Conservation (phyloP, 208 protist species). For the Acanthamoeba sp. region DNA sequence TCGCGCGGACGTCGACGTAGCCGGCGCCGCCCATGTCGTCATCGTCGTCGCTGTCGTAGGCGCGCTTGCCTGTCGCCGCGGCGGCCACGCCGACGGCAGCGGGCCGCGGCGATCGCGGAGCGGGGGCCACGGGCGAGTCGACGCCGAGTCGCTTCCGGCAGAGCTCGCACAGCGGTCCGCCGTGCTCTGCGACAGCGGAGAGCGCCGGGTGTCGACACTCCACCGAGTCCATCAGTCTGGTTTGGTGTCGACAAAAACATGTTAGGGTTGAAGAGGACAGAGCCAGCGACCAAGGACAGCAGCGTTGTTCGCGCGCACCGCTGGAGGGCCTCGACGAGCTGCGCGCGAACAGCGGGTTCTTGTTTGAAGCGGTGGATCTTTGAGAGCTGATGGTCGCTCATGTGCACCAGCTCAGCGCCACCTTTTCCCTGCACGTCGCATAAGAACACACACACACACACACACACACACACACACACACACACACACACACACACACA, state of each 20-base stretch:
- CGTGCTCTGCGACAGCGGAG: background rate
- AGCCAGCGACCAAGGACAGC: too few species aligned
- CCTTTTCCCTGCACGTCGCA: background rate
- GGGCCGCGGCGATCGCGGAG: too few species aligned
- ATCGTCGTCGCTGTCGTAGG: background rate
- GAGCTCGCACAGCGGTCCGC: background rate
- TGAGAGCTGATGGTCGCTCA: background rate
- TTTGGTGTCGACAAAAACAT: background rate
- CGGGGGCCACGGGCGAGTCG: too few species aligned
- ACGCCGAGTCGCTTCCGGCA: background rate
- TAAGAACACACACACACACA: too few species aligned
- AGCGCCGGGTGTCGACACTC: background rate
- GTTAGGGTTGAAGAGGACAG: too few species aligned
- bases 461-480: too few species aligned
- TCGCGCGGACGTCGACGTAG: background rate
- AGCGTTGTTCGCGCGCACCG: background rate
- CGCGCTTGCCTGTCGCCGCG: background rate
- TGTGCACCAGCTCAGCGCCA: background rate
- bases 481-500: too few species aligned
- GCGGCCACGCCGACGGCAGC: too few species aligned
- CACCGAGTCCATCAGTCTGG: background rate
- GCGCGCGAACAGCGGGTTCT: background rate
- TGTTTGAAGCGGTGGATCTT: slow-evolving; percentile 6
- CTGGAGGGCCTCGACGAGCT: background rate
- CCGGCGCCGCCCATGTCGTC: background rate